Percentiles rank a stretch among this genome's conserved stretches.
phyloP scores from a whole-genome alignment of 345 rosid genomes.

The Acer campestre region DNA sequence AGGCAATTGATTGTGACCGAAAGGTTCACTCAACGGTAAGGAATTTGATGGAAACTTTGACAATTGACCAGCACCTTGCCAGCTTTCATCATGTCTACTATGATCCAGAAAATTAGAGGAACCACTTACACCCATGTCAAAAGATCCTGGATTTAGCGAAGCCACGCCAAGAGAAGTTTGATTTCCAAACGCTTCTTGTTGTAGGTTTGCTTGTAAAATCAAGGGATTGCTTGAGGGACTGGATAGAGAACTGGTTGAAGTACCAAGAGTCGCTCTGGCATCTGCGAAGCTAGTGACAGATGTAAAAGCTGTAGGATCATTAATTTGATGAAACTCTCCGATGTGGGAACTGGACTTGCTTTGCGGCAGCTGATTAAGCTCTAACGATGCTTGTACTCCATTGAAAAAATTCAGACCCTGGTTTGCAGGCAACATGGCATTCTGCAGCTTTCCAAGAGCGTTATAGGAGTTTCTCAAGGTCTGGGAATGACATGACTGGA shows the following conservation, averaged over 20 bases:
- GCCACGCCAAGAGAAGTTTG: slow-evolving; percentile 48
- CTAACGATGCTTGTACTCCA: slow-evolving; percentile 46
- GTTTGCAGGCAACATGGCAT: slow-evolving; percentile 37
- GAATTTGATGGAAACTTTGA: slow-evolving; percentile 53
- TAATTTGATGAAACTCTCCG: slow-evolving; percentile 45
- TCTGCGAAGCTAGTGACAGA: slow-evolving; percentile 38
- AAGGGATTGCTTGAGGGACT: slow-evolving; percentile 41
- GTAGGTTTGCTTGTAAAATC: slow-evolving; percentile 45
- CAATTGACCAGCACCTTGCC: slow-evolving; percentile 52
- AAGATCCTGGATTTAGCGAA: slow-evolving; percentile 39
- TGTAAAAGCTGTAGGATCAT: slow-evolving; percentile 32
- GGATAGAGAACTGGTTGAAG: slow-evolving; percentile 45
- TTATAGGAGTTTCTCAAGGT: slow-evolving; percentile 39
- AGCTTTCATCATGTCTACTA: slow-evolving; percentile 42
- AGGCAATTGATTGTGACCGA: slow-evolving; percentile 39
- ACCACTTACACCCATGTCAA: slow-evolving; percentile 35
- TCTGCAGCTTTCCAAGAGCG: slow-evolving; percentile 51
- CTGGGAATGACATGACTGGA: slow-evolving; percentile 51
- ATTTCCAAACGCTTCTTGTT: slow-evolving; percentile 38
- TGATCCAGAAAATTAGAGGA: slow-evolving; percentile 52
- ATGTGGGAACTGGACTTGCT: slow-evolving; percentile 41
- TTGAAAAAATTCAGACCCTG: slow-evolving; percentile 46
- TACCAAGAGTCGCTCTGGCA: slow-evolving; percentile 34
- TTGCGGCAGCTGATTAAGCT: slow-evolving; percentile 48
- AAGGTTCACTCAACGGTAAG: slow-evolving; percentile 40